Evolutionary conservation across 106 monocot genomes (phyloP).

Genomic region (Acorus gramineus): DNA sequence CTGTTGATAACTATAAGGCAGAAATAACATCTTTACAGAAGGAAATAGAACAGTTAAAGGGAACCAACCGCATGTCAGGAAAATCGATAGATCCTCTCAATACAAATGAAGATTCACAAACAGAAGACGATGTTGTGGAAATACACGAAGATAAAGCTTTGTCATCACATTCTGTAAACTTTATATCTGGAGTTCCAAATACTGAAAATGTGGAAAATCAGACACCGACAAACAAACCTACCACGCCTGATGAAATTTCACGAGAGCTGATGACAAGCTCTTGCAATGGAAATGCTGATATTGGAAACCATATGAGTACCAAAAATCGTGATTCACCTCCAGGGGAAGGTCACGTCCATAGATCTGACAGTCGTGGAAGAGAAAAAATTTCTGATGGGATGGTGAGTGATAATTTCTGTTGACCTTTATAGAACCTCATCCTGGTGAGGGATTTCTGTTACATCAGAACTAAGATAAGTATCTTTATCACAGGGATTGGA

Average conservation of each 20-base stretch:
- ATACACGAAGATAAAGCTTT: constrained; percentile 26
- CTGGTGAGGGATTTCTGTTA: too few species aligned
- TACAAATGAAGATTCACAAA: constrained; percentile 18
- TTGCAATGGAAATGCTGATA: constrained; percentile 29
- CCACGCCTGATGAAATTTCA: constrained; percentile 1
- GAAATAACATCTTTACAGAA: constrained; percentile 3
- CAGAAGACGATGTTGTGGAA: constrained; percentile 27
- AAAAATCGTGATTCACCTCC: constrained; percentile 12
- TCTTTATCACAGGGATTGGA: constrained; percentile 53
- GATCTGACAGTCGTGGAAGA: constrained; percentile 29
- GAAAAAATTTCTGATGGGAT: constrained; percentile 37
- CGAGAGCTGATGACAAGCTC: constrained; percentile 13
- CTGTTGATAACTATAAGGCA: constrained; percentile 14
- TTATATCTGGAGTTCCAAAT: constrained; percentile 12
- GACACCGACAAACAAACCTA: constrained; percentile 7
- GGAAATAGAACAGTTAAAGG: constrained; percentile 20
- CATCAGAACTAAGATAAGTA: too few species aligned
- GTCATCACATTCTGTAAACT: constrained; percentile 7
- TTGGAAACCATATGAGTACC: constrained; percentile 12
- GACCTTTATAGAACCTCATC: too few species aligned
- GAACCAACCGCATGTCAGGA: constrained; percentile 2
- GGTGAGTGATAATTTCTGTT: constrained; percentile 21
- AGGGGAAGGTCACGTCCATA: constrained; percentile 21
- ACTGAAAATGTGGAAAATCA: constrained; percentile 14
- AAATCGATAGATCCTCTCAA: constrained; percentile 5